Percentiles rank a stretch among this genome's conserved stretches.
phyloP scores from a whole-genome alignment of 108 stramenopile species.

The Discostella pseudostelligera region DNA sequence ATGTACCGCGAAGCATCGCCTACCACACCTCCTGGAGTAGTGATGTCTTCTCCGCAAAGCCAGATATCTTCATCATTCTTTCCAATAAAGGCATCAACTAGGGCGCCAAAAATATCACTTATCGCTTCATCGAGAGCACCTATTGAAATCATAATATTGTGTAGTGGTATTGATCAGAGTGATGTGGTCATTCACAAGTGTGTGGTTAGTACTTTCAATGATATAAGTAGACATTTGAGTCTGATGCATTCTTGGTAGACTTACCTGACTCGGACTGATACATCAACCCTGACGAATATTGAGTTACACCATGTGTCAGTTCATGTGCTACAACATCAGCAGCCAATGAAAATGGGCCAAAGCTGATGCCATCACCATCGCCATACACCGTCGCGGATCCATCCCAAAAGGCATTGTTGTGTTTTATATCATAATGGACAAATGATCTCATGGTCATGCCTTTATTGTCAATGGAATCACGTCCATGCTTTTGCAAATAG shows the following conservation, averaged over 20 bases:
- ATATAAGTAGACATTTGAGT: neutral
- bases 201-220: no score
- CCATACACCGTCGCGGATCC: slow-evolving; percentile 3
- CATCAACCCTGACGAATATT: neutral
- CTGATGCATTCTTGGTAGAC: neutral
- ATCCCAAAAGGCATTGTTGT: slow-evolving; percentile 16
- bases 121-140: slow-evolving; percentile 10
- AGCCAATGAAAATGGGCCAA: neutral
- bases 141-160: neutral
- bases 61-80: slow-evolving; percentile 7
- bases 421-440: neutral
- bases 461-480: neutral
- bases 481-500: neutral
- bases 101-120: slow-evolving; percentile 2
- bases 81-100: neutral
- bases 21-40: neutral
- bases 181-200: no score
- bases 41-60: neutral
- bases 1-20: slow-evolving; percentile 7
- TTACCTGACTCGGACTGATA: neutral
- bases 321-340: slow-evolving; percentile 7
- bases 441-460: neutral
- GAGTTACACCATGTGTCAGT: slow-evolving; percentile 7
- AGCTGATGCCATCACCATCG: slow-evolving; percentile 10
- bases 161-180: neutral